phyloP scores from a whole-genome alignment of 352 stramenopile genomes.

The Pythium vanterpoolii region DNA sequence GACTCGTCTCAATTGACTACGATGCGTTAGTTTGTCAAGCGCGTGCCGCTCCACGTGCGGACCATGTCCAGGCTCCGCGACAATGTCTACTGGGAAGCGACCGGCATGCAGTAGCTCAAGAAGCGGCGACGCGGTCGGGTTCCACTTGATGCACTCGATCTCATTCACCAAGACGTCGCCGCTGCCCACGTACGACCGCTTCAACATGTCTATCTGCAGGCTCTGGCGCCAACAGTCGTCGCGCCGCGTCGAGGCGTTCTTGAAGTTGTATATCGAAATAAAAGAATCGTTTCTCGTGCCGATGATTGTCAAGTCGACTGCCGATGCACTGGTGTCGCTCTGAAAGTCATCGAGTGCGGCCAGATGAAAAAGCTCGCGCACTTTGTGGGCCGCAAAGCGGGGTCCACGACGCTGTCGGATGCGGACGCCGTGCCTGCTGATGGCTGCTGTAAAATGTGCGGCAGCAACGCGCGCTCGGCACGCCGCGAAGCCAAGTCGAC shows the following conservation, averaged over 20 bases:
- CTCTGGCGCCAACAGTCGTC: slow-evolving; percentile 33
- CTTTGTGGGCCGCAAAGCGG: background rate
- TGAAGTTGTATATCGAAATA: background rate
- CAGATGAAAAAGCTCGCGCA: background rate
- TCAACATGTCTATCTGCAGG: slow-evolving; percentile 52
- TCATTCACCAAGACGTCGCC: slow-evolving; percentile 42
- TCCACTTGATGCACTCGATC: slow-evolving; percentile 56
- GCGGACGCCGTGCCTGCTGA: background rate
- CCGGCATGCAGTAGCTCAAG: slow-evolving; percentile 32
- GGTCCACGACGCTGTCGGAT: background rate
- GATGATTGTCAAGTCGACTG: too few relatives aligned
- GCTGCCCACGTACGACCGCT: slow-evolving; percentile 32
- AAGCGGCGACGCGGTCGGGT: slow-evolving; percentile 51
- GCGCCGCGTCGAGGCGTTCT: background rate
- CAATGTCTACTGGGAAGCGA: slow-evolving; percentile 54
- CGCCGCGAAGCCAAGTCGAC: background rate
- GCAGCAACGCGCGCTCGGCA: background rate
- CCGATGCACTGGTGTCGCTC: background rate
- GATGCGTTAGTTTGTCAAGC: slow-evolving; percentile 58
- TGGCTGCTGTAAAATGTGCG: background rate
- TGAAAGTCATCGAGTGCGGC: background rate
- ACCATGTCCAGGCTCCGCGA: slow-evolving; percentile 43
- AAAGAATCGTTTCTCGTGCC: slow-evolving; percentile 29
- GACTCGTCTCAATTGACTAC: slow-evolving; percentile 56
- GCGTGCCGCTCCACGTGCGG: slow-evolving; percentile 38